These are phyloP conservation scores for Cardiospermum halicacabum DNA, from an alignment of 345 rosid species.

Conservation along the genomic window DNA sequence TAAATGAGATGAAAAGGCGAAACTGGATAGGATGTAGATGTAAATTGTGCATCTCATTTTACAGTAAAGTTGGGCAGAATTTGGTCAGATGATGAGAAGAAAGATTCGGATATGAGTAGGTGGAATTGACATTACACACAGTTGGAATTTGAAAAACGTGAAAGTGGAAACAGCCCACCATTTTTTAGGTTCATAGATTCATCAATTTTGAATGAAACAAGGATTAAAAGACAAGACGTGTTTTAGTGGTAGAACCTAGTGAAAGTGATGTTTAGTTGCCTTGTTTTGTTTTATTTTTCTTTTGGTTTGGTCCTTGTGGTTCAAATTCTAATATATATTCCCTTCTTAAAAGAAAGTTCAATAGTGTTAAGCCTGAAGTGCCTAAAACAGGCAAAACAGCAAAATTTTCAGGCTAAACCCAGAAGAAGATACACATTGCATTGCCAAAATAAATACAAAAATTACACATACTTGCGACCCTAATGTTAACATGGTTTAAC, in stretches of 20 bases:
- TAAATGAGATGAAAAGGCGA: not conserved
- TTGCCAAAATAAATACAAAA: conserved; percentile 2
- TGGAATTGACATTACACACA: not conserved
- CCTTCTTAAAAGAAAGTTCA: too few relatives aligned
- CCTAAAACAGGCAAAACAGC: conserved; percentile 1
- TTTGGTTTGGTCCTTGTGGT: too few relatives aligned
- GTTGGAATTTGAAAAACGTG: not conserved
- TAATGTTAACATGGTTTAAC: conserved; percentile 1
- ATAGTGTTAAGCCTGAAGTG: too few relatives aligned
- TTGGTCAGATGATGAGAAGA: not conserved
- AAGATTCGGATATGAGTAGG: not conserved
- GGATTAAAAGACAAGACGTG: too few relatives aligned
- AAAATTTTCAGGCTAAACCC: conserved; percentile 5
- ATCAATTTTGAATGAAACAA: too few relatives aligned
- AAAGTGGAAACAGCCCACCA: not conserved
- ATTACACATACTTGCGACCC: not conserved
- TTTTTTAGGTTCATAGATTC: too few relatives aligned
- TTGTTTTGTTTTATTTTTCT: too few relatives aligned
- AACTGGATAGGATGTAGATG: not conserved
- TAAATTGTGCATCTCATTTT: not conserved
- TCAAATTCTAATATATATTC: too few relatives aligned
- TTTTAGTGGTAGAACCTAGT: too few relatives aligned
- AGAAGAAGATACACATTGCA: not conserved
- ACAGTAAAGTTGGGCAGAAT: not conserved
- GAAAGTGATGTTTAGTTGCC: too few relatives aligned